Conservation (phyloP, 2,329 filamentous ascomycete species). For the Penicillium vulpinum region DNA sequence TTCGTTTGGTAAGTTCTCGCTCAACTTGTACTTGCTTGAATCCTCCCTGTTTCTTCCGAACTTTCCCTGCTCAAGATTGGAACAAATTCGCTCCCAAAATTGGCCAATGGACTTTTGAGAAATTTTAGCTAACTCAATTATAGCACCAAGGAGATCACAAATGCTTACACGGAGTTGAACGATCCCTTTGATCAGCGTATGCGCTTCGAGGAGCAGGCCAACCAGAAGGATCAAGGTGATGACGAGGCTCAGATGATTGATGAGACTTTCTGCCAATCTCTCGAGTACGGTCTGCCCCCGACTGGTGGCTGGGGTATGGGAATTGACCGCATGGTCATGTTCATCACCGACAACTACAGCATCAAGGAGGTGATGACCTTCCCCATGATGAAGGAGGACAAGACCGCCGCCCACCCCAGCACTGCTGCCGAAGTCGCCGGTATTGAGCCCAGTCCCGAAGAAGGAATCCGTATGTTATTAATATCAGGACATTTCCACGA, state of each 20-base stretch:
- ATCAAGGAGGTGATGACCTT: slow-evolving; percentile 97
- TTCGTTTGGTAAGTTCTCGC: slow-evolving; percentile 64
- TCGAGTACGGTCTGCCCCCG: slow-evolving; percentile 89
- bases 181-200: slow-evolving; percentile 92
- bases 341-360: slow-evolving; percentile 90
- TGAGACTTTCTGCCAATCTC: slow-evolving; percentile 87
- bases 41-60: neutral
- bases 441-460: slow-evolving; percentile 59
- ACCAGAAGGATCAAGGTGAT: slow-evolving; percentile 94
- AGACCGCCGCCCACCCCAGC: slow-evolving; percentile 48
- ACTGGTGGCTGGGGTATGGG: slow-evolving; percentile 97
- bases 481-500: slow-evolving; percentile 26
- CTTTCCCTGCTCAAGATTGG: neutral
- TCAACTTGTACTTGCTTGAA: neutral
- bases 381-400: slow-evolving; percentile 95
- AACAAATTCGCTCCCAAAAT: neutral
- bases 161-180: slow-evolving; percentile 97
- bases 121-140: neutral
- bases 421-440: slow-evolving; percentile 64
- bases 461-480: slow-evolving; percentile 56
- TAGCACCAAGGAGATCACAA: slow-evolving; percentile 74
- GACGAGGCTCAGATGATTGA: slow-evolving; percentile 96
- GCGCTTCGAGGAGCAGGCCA: slow-evolving; percentile 90
- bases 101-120: neutral
- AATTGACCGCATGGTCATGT: slow-evolving; percentile 92